Conservation (phyloP, 352 stramenopile genomes). For the Phytophthora pseudosyringae region DNA sequence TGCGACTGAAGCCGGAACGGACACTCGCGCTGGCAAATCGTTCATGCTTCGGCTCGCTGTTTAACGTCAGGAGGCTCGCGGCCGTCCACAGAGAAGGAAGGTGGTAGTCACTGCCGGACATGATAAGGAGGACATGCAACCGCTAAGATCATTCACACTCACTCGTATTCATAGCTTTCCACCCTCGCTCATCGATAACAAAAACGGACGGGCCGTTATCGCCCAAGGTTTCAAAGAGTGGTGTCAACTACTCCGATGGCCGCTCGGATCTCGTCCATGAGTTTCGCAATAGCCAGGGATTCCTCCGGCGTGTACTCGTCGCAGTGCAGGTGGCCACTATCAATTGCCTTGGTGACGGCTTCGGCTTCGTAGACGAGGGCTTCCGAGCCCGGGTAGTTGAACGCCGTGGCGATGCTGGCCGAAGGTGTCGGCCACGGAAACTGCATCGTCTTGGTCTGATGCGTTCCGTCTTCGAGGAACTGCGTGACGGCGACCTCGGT, state of each 20-base stretch:
- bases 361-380: constrained; percentile 84
- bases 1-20: too few relatives aligned
- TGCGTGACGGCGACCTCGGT: constrained; percentile 47
- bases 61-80: too few relatives aligned
- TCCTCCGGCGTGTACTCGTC: constrained; percentile 65
- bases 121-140: neutral
- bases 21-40: too few relatives aligned
- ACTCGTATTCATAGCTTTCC: too few relatives aligned
- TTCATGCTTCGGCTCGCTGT: too few relatives aligned
- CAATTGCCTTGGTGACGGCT: constrained; percentile 66
- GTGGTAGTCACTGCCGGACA: neutral
- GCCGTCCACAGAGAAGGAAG: too few relatives aligned
- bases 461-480: constrained; percentile 37
- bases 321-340: constrained; percentile 44
- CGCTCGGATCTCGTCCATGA: constrained; percentile 80
- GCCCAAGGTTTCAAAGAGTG: neutral
- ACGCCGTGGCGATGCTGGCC: constrained; percentile 44
- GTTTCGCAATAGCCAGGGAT: constrained; percentile 61
- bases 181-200: too few relatives aligned
- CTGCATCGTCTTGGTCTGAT: constrained; percentile 37
- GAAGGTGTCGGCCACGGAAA: constrained; percentile 53
- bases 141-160: neutral
- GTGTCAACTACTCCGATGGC: constrained; percentile 61
- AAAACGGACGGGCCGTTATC: too few relatives aligned
- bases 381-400: constrained; percentile 42